Base-by-base conservation (phyloP, 2,329 filamentous ascomycete species). In the Helicocarpus griseus region DNA sequence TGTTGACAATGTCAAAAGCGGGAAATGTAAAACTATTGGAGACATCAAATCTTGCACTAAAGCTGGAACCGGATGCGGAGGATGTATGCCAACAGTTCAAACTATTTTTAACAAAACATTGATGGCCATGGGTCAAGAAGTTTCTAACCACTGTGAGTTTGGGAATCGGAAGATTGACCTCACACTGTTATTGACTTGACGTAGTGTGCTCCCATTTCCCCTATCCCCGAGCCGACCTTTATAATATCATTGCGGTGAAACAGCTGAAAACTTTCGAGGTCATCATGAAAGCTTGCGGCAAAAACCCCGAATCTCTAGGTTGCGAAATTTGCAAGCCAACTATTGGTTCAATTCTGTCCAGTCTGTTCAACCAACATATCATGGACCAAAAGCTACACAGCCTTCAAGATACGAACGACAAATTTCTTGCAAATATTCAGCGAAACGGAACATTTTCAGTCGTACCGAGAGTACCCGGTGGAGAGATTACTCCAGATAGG, bases 31-130 rank as follows among this genome's bases (percentile, higher is more conserved):
- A 64, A 85, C 85, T 24, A 79, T 95, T 41, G 84, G 82, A 49
- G 85, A 91, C 50, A 77, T 95, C 63, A 95, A 95, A 69, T 80
- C 85, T 1, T 94, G 88, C 73, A 95, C 89, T 14, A 95, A 95
- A 67, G 89, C 89, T 17, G 89, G 89, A 38, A 95, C 87, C 0
- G 89, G 89, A 2, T 95, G 89, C 62, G 89, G 89, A 58, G 89
- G 89, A 6, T 95, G 89, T 65, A 82, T 95, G 79, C 89, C 89
- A 5, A 78, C 95, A 4, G 86, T 95, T 2, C 87, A 88, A 51
- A 85, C 83, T 57, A 94, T 95, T 63, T 94, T 95, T 79, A 93
- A 90, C 76, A 85, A 84, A 65, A 85, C 88, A 28, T 90, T 95
- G 87, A 76, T 81, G 44, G 81, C 82, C 9, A 86, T 93, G 82